Percentiles rank a stretch among this genome's conserved stretches.
Conservation (phyloP, 768 basidiomycete genomes). For the Termitomyces sp. region DNA sequence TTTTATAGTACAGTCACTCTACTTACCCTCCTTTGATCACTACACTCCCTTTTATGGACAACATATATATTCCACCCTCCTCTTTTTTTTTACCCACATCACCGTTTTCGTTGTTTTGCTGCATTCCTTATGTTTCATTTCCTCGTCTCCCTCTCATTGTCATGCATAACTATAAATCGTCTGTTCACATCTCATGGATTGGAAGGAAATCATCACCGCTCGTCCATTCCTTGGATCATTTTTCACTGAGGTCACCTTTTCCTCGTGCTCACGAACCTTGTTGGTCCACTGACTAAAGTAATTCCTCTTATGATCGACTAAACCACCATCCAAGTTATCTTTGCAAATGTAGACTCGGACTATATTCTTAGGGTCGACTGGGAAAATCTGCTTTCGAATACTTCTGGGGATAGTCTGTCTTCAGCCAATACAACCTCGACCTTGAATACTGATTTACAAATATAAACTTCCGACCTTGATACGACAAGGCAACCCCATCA, state of each 20-base stretch:
- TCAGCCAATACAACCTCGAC: neutral
- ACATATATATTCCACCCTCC: conserved; percentile 12
- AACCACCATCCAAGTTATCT: too few relatives aligned
- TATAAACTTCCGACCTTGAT: neutral
- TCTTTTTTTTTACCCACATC: conserved; percentile 21
- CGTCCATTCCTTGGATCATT: neutral
- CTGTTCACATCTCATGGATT: conserved; percentile 2
- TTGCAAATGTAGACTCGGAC: neutral
- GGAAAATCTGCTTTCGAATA: neutral
- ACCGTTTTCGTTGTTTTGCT: conserved; percentile 38
- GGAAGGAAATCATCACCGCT: neutral
- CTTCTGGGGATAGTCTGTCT: too few relatives aligned
- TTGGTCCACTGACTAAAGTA: neutral
- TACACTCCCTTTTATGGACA: conserved; percentile 17
- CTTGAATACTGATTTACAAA: neutral
- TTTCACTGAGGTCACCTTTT: neutral
- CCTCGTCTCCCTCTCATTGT: conserved; percentile 12
- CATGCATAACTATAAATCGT: conserved; percentile 16
- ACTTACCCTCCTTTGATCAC: conserved; percentile 10
- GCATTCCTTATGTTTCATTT: conserved; percentile 22
- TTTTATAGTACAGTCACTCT: conserved; percentile 11
- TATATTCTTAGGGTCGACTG: neutral
- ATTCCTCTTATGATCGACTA: neutral
- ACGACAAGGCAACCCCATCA: neutral
- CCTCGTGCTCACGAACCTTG: neutral